phyloP scores from a whole-genome alignment of 352 stramenopile genomes.

The Phytophthora uliginosa region DNA sequence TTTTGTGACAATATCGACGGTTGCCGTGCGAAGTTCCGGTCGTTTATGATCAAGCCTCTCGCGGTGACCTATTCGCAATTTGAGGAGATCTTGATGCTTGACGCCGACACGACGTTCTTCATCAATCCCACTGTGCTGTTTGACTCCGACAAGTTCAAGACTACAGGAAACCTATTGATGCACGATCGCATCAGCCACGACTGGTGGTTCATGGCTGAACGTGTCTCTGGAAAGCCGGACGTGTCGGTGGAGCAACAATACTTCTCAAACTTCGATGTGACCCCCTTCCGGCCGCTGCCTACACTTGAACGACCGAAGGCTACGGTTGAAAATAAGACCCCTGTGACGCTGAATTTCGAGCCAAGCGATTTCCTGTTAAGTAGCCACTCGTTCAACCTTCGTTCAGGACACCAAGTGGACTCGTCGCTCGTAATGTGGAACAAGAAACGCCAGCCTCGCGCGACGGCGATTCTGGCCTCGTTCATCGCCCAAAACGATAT shows the following conservation, averaged over 20 bases:
- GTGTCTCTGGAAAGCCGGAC: conserved; percentile 12
- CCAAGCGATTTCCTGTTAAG: conserved; percentile 41
- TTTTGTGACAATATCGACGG: conserved; percentile 53
- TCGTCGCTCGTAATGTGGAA: conserved; percentile 62
- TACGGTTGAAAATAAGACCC: conserved; percentile 28
- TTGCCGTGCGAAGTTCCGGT: conserved; percentile 56
- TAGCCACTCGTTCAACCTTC: conserved; percentile 47
- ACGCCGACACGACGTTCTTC: conserved; percentile 72
- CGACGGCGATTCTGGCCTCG: conserved; percentile 51
- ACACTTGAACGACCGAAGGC: conserved; percentile 32
- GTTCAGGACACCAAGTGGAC: conserved; percentile 55
- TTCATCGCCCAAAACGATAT: conserved; percentile 45
- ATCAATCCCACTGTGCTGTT: conserved; percentile 61
- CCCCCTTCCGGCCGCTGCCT: conserved; percentile 28
- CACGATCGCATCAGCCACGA: conserved; percentile 60
- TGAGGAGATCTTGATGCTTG: conserved; percentile 69
- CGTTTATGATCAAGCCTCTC: conserved; percentile 69
- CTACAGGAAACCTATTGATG: conserved; percentile 68
- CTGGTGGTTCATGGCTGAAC: conserved; percentile 41
- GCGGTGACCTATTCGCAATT: conserved; percentile 65
- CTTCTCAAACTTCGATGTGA: conserved; percentile 40
- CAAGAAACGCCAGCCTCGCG: conserved; percentile 50
- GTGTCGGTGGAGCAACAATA: conserved; percentile 39
- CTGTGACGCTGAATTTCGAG: conserved; percentile 34
- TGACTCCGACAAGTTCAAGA: conserved; percentile 51